Evolutionary conservation across 352 stramenopile species (phyloP).

Genomic region (Phytophthora vignae): DNA sequence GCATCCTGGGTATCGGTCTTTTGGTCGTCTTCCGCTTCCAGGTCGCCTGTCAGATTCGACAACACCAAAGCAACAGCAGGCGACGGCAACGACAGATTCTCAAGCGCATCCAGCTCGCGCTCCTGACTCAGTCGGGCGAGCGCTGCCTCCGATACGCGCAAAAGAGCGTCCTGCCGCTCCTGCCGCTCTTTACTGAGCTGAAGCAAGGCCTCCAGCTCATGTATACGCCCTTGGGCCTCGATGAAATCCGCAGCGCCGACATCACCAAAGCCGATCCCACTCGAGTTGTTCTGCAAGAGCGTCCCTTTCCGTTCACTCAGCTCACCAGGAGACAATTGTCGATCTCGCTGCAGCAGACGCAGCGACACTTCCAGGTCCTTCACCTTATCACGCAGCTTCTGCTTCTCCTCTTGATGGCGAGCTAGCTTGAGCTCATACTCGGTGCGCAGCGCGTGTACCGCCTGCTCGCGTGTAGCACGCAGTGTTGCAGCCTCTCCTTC

Average conservation of each 20-base stretch:
- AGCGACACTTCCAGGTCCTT: slow-evolving; percentile 76
- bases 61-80: slow-evolving; percentile 24
- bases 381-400: slow-evolving; percentile 77
- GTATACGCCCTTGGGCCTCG: slow-evolving; percentile 61
- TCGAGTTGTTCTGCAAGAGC: slow-evolving; percentile 38
- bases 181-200: slow-evolving; percentile 66
- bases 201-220: slow-evolving; percentile 64
- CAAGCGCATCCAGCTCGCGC: slow-evolving; percentile 46
- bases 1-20: not conserved
- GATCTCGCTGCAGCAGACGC: slow-evolving; percentile 69
- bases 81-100: slow-evolving; percentile 40
- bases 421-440: slow-evolving; percentile 78
- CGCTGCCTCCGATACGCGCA: slow-evolving; percentile 62
- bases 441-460: slow-evolving; percentile 58
- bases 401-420: slow-evolving; percentile 74
- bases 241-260: slow-evolving; percentile 68
- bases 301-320: slow-evolving; percentile 72
- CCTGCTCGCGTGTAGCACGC: slow-evolving; percentile 60
- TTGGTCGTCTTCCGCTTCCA: slow-evolving; percentile 8
- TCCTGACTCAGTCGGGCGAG: slow-evolving; percentile 66
- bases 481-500: slow-evolving; percentile 56
- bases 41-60: slow-evolving; percentile 18
- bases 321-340: slow-evolving; percentile 62
- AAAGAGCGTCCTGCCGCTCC: slow-evolving; percentile 61
- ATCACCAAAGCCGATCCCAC: slow-evolving; percentile 33